Evolutionary conservation across 2,329 filamentous ascomycete genomes (phyloP), one percentile per base, ranked within the genome.

Genomic region (Canariomyces notabilis): DNA sequence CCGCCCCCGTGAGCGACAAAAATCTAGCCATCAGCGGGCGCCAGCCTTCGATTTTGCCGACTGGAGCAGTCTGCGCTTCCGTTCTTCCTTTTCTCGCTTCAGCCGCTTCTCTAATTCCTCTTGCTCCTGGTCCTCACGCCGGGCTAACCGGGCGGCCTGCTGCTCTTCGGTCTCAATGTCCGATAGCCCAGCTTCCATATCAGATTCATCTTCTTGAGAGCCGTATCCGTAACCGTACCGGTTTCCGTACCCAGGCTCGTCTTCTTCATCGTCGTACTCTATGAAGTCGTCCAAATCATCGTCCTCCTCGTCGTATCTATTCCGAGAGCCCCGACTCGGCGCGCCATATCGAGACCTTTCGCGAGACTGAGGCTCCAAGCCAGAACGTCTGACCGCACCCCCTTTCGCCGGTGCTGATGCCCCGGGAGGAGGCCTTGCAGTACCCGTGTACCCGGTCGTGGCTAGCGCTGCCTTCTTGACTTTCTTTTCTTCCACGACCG

Each of bases 111-210:
- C 83, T 34, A 85, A 74, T 2, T 71, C 73, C 56, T 85, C 68
- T 49, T 85, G 80, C 55, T 79, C 70, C 15, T 76, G 70, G 57
- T 90, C 87, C 61, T 90, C 87, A 37, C 75, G 74, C 36, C 77
- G 77, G 19, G 85, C 87, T 44, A 75, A 71, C 22, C 69, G 65
- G 49, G 83, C 76, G 2, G 85, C 83, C 40, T 69, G 61, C 37
- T 72, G 69, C 62, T 91, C 87, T 62, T 91, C 87, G 29, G 75
- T 69, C 50, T 89, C 84, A 42, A 90, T 78, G 56, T 89, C 85
- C 50, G 82, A 83, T 31, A 84, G 63, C 26, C 84, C 85, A 2
- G 84, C 87, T 63, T 89, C 85, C 83, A 89, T 89, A 57, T 88
- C 86, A 5, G 83, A 87, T 5, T 82, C 85, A 5, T 63, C 85